These are phyloP conservation scores for Fusarium sp. DNA, from an alignment of 2,329 filamentous ascomycete genomes.

Conservation along the genomic window DNA sequence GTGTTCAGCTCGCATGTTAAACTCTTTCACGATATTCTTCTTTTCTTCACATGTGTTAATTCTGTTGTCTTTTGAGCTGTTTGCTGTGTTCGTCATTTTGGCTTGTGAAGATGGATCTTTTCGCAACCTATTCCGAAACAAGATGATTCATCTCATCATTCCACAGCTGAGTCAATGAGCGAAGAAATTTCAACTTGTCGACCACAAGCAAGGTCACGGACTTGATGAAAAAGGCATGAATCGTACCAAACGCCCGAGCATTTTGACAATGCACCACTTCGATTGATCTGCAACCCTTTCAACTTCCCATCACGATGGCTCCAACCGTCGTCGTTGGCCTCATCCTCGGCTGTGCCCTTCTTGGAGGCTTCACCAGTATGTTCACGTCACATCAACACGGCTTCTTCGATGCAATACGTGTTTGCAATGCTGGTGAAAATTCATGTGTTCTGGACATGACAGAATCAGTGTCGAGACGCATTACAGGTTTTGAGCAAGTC, in stretches of 20 bases:
- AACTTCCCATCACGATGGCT: not conserved
- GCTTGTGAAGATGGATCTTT: not conserved
- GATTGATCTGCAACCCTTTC: not conserved
- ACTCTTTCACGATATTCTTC: not conserved
- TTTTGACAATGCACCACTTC: not conserved
- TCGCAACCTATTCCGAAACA: slow-evolving; percentile 38
- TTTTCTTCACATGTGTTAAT: slow-evolving; percentile 8
- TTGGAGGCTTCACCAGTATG: slow-evolving; percentile 38
- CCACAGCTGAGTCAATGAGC: not conserved
- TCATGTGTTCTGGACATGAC: slow-evolving; percentile 27
- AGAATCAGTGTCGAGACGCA: not conserved
- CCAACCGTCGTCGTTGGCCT: not conserved
- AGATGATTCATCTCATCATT: not conserved
- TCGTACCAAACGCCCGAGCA: not conserved
- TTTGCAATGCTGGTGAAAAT: slow-evolving; percentile 1
- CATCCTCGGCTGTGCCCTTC: slow-evolving; percentile 27
- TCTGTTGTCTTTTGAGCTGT: not conserved
- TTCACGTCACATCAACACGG: slow-evolving; percentile 28
- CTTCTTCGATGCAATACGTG: slow-evolving; percentile 29
- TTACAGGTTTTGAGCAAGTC: not conserved
- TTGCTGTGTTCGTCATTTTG: no score
- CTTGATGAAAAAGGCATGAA: not conserved
- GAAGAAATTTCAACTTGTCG: not conserved
- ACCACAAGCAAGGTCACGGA: not conserved
- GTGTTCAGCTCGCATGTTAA: not conserved